These are phyloP conservation scores for Colletotrichum sp. DNA, from an alignment of 2,329 filamentous ascomycete genomes.

Conservation along the genomic window DNA sequence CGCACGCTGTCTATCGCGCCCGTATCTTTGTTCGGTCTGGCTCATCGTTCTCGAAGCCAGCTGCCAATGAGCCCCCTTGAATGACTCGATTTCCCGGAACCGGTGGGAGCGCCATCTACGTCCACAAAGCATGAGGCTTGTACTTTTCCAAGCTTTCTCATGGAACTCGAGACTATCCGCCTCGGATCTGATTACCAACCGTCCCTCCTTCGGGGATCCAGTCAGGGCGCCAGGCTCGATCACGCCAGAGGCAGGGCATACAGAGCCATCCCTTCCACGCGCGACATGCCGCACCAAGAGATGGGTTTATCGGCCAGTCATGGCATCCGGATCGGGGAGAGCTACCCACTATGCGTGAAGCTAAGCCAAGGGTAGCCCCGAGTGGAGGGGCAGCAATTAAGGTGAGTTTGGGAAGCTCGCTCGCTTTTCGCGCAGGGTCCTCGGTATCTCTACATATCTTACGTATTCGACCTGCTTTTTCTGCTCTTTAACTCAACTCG, in stretches of 20 bases:
- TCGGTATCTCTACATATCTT: conserved; percentile 17
- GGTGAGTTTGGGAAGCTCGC: conserved; percentile 16
- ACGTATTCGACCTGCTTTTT: conserved; percentile 18
- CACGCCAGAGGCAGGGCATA: conserved; percentile 22
- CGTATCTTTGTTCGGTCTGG: conserved; percentile 16
- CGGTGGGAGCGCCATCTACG: conserved; percentile 9
- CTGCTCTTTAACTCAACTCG: background rate
- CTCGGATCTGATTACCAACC: conserved; percentile 19
- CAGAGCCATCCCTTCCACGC: conserved; percentile 16
- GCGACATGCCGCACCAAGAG: conserved; percentile 13
- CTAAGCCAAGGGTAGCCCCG: conserved; percentile 21
- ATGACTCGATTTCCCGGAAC: conserved; percentile 7
- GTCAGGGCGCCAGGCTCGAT: conserved; percentile 11
- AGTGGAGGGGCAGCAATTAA: conserved; percentile 13
- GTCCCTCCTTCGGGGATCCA: background rate
- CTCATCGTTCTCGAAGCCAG: background rate
- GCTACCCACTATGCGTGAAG: conserved; percentile 15
- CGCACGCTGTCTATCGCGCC: conserved; percentile 2
- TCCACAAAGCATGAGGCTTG: background rate
- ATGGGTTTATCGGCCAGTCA: conserved; percentile 17
- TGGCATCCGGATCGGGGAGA: background rate
- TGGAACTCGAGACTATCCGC: background rate
- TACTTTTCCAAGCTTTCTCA: background rate
- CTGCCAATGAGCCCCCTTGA: background rate
- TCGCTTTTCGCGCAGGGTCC: conserved; percentile 16